phyloP scores from a whole-genome alignment of 192 early-diverging fungal genomes.

The Geranomyces michiganensis region DNA sequence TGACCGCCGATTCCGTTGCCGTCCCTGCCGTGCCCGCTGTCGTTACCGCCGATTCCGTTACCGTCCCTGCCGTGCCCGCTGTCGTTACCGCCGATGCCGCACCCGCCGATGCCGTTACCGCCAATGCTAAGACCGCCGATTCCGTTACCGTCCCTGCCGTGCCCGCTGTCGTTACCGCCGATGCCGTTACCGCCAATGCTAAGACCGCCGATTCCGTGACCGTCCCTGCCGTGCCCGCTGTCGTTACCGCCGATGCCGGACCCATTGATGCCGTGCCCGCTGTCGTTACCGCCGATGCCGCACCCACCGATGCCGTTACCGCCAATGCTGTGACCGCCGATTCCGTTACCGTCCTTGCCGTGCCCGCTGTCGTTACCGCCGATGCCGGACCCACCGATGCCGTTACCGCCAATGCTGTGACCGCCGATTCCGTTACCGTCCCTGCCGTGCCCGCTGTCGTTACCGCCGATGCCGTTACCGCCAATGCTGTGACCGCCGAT shows the following conservation, averaged over 20 bases:
- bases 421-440: not conserved
- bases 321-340: not conserved
- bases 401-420: constrained; percentile 16
- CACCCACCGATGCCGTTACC: too few relatives aligned
- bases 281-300: too few relatives aligned
- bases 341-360: not conserved
- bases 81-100: too few relatives aligned
- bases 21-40: not conserved
- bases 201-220: constrained; percentile 2
- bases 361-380: too few relatives aligned
- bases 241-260: not conserved
- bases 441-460: not conserved
- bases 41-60: not conserved
- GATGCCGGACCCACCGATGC: not conserved
- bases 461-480: not conserved
- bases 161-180: not conserved
- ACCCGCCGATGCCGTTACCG: not conserved
- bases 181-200: not conserved
- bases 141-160: not conserved
- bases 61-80: too few relatives aligned
- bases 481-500: not conserved
- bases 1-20: not conserved
- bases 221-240: not conserved
- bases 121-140: not conserved
- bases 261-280: too few relatives aligned